These are phyloP conservation scores for Globisporangium apiculatum DNA, from an alignment of 352 stramenopile species.

Conservation along the genomic window DNA sequence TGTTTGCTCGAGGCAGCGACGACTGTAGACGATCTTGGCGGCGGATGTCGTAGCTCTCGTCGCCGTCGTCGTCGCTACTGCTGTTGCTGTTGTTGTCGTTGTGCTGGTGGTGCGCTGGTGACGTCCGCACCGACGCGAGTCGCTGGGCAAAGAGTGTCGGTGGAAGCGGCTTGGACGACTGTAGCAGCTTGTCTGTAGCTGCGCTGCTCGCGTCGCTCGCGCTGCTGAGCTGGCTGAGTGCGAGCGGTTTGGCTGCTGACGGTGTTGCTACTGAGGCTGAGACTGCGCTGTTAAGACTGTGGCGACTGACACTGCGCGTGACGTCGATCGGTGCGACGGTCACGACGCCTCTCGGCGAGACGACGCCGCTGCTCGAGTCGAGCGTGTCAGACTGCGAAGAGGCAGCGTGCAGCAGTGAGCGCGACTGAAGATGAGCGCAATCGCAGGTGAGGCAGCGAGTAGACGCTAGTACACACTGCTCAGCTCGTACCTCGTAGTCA, in stretches of 20 bases:
- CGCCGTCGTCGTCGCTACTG: slow-evolving; percentile 7
- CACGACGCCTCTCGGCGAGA: slow-evolving; percentile 1
- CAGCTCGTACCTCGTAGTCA: not conserved
- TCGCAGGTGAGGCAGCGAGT: not conserved
- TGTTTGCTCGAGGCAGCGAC: not conserved
- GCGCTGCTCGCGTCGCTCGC: slow-evolving; percentile 1
- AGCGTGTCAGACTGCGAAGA: slow-evolving; percentile 11
- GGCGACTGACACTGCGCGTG: too few relatives aligned
- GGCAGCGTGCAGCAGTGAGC: not conserved
- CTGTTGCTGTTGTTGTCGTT: not conserved
- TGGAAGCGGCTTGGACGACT: slow-evolving; percentile 10
- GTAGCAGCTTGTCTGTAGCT: slow-evolving; percentile 3
- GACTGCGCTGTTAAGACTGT: not conserved
- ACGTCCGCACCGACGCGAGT: slow-evolving; percentile 8
- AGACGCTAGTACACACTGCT: not conserved
- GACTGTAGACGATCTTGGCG: slow-evolving; percentile 5
- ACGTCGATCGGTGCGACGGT: not conserved
- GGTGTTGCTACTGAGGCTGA: too few relatives aligned
- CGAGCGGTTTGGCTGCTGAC: not conserved
- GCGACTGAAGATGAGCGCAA: not conserved
- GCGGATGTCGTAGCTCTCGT: slow-evolving; percentile 7
- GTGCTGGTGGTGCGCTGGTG: not conserved
- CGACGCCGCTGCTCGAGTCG: slow-evolving; percentile 9
- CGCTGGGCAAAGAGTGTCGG: slow-evolving; percentile 11
- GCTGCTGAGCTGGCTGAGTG: slow-evolving; percentile 4